Evolutionary conservation across 306 rosid species (phyloP).

Genomic region (Styphnolobium japonicum): DNA sequence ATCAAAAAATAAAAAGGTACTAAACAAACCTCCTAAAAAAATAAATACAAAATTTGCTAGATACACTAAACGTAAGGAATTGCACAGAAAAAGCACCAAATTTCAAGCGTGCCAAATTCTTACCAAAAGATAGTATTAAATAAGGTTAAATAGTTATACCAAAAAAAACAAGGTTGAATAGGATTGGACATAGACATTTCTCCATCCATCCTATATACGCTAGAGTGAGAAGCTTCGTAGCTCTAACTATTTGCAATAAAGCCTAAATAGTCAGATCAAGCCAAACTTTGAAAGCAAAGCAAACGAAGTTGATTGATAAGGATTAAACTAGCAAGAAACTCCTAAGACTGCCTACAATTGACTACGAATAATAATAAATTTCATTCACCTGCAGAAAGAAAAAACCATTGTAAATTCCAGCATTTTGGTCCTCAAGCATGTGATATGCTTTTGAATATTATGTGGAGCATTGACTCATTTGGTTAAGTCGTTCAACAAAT

Average conservation of each 20-base stretch:
- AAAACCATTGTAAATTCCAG: background rate
- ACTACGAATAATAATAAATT: background rate
- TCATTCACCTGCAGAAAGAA: background rate
- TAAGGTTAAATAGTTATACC: background rate
- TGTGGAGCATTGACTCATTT: background rate
- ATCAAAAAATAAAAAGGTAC: too few species aligned
- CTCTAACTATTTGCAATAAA: background rate
- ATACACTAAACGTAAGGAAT: background rate
- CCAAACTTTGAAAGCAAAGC: background rate
- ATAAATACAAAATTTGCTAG: background rate
- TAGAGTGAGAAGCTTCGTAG: conserved; percentile 28
- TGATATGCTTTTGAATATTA: conserved; percentile 6
- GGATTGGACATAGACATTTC: conserved; percentile 32
- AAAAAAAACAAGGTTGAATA: background rate
- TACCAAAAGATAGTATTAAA: background rate
- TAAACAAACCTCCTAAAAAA: too few species aligned
- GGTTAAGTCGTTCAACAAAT: background rate
- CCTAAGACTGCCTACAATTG: background rate
- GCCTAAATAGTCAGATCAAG: conserved; percentile 15
- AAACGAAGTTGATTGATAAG: conserved; percentile 1
- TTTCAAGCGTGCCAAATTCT: background rate
- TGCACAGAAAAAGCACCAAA: background rate
- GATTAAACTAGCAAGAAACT: conserved; percentile 8
- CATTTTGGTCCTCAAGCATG: background rate
- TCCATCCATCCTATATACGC: background rate